phyloP scores from a whole-genome alignment of 192 early-diverging fungal genomes.

The Backusella macrospora region DNA sequence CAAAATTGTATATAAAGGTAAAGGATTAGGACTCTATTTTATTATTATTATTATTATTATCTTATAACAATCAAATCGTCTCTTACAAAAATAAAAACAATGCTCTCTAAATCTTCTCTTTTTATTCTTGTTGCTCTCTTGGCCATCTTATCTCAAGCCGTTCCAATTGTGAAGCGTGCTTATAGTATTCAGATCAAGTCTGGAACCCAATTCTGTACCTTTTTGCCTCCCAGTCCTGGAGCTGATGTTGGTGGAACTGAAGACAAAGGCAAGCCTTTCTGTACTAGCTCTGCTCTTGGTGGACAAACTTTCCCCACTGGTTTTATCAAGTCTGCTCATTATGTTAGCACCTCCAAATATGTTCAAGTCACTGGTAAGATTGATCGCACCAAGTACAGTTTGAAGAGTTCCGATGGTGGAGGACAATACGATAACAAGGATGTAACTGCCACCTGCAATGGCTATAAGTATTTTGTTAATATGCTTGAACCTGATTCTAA shows the following conservation, averaged over 20 bases:
- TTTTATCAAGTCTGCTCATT: slow-evolving; percentile 52
- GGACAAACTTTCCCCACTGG: slow-evolving; percentile 47
- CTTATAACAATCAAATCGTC: background rate
- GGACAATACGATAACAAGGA: slow-evolving; percentile 48
- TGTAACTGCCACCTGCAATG: slow-evolving; percentile 33
- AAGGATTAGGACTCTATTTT: background rate
- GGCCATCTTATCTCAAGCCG: background rate
- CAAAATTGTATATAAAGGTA: background rate
- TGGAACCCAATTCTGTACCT: slow-evolving; percentile 25
- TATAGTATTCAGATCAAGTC: slow-evolving; percentile 22
- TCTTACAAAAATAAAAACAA: background rate
- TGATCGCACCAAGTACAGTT: slow-evolving; percentile 39
- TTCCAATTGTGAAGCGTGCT: slow-evolving; percentile 19
- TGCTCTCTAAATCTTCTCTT: slow-evolving; percentile 1
- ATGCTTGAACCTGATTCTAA: slow-evolving; percentile 37
- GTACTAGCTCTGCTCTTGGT: slow-evolving; percentile 34
- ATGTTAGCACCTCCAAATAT: slow-evolving; percentile 29
- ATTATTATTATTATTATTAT: background rate
- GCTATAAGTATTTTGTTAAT: slow-evolving; percentile 41
- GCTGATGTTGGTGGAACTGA: slow-evolving; percentile 43
- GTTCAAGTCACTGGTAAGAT: slow-evolving; percentile 59
- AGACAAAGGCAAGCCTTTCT: slow-evolving; percentile 47
- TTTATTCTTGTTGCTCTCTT: slow-evolving; percentile 11
- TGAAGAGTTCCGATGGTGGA: slow-evolving; percentile 41
- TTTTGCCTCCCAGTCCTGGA: slow-evolving; percentile 46